A percentile compares a stretch with the other conserved stretches of the same genome.
phyloP scores from a whole-genome alignment of 805 yeast genomes.

The Yarrowia sp. region DNA sequence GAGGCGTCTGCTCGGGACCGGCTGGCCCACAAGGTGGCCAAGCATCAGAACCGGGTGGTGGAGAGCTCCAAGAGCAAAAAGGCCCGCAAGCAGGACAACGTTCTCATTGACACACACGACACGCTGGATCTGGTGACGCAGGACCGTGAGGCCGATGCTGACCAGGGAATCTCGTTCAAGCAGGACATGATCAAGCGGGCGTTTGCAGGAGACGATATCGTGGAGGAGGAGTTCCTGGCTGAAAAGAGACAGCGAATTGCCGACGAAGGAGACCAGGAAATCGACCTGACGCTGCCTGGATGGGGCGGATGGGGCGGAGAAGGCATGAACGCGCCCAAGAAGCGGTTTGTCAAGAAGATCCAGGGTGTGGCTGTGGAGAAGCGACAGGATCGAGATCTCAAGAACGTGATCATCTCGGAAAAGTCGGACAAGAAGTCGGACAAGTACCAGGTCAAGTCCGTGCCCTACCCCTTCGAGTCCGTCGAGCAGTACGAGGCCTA shows the following conservation, averaged over 20 bases:
- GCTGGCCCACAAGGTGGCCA: constrained; percentile 49
- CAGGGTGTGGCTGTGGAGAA: constrained; percentile 77
- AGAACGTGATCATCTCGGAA: constrained; percentile 90
- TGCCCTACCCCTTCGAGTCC: constrained; percentile 93
- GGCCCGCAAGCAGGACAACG: constrained; percentile 44
- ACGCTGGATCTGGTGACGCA: constrained; percentile 64
- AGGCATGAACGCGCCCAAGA: constrained; percentile 55
- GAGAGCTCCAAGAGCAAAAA: constrained; percentile 46
- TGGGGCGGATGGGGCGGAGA: constrained; percentile 99
- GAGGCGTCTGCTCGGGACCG: constrained; percentile 50
- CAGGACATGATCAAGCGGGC: constrained; percentile 90
- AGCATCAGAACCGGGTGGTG: constrained; percentile 47
- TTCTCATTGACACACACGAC: constrained; percentile 51
- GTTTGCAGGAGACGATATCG: constrained; percentile 97
- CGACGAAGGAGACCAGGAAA: constrained; percentile 87
- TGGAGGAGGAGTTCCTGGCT: constrained; percentile 68
- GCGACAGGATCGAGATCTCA: constrained; percentile 76
- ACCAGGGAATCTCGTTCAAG: constrained; percentile 61
- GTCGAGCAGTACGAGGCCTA: constrained; percentile 95
- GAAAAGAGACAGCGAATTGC: constrained; percentile 72
- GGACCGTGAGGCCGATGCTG: constrained; percentile 48
- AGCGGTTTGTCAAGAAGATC: constrained; percentile 69
- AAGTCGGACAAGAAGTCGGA: constrained; percentile 79
- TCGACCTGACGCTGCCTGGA: constrained; percentile 88
- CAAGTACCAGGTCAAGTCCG: constrained; percentile 86